phyloP scores from a whole-genome alignment of 2,329 filamentous ascomycete species.

The Penicillium thymicola region DNA sequence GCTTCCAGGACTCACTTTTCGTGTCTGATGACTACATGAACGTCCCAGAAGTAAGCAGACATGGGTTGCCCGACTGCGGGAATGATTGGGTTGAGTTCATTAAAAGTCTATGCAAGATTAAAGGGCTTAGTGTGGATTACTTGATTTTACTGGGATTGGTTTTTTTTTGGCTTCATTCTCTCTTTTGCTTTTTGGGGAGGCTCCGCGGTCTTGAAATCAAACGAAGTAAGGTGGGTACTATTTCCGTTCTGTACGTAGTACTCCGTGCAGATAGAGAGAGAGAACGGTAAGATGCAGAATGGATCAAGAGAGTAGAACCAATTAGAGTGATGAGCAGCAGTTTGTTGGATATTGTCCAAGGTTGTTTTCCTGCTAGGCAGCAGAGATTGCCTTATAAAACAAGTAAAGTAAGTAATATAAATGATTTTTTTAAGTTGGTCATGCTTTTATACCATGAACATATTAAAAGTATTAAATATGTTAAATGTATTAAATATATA shows the following conservation, averaged over 20 bases:
- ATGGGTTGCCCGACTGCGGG: background rate
- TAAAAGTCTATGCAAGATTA: background rate
- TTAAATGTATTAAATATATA: background rate
- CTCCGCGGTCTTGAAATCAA: conserved; percentile 7
- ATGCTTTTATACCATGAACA: background rate
- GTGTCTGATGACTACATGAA: background rate
- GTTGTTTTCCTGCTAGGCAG: conserved; percentile 6
- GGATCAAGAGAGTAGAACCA: background rate
- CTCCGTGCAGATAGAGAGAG: background rate
- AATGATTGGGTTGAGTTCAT: background rate
- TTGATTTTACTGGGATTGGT: background rate
- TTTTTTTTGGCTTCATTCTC: background rate
- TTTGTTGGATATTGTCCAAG: background rate
- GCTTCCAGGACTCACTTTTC: background rate
- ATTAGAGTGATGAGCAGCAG: background rate
- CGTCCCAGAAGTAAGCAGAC: background rate
- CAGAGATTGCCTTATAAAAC: conserved; percentile 7
- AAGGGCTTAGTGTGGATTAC: background rate
- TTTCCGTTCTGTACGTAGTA: background rate
- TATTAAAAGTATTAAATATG: background rate
- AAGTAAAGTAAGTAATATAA: background rate
- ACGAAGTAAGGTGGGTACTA: background rate
- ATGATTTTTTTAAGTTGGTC: background rate
- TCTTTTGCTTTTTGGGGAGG: background rate
- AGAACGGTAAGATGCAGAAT: conserved; percentile 12